A percentile compares a stretch with the other conserved stretches of the same genome.
phyloP scores from a whole-genome alignment of 2,329 filamentous ascomycete genomes.

The Sporothrix pallida region DNA sequence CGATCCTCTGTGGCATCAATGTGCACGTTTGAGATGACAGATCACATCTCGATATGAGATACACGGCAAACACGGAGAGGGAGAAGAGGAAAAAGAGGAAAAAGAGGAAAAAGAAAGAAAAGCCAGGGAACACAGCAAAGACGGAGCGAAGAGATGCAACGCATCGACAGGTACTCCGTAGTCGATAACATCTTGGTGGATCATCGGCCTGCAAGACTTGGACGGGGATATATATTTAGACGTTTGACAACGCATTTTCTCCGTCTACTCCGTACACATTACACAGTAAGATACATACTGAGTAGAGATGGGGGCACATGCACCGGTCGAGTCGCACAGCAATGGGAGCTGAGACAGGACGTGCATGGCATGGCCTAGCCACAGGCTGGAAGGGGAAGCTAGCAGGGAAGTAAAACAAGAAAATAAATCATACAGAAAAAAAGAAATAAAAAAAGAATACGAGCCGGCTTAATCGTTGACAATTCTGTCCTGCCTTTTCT shows the following conservation, averaged over 20 bases:
- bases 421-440: too few species aligned
- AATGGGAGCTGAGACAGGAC: constrained; percentile 8
- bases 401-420: background rate
- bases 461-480: too few species aligned
- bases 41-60: constrained; percentile 20
- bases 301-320: background rate
- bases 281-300: too few species aligned
- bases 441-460: too few species aligned
- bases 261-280: too few species aligned
- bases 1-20: background rate
- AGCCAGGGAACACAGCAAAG: background rate
- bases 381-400: constrained; percentile 4
- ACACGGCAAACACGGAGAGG: background rate
- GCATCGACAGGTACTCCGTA: background rate
- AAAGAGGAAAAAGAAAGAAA: background rate
- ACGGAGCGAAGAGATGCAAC: background rate
- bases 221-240: constrained; percentile 7
- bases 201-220: background rate
- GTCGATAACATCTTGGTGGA: too few species aligned
- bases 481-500: background rate
- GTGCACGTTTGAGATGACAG: constrained; percentile 4
- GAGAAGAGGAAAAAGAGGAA: background rate
- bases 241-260: background rate
- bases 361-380: constrained; percentile 9
- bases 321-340: background rate